Evolutionary conservation across 805 yeast species (phyloP).

Genomic region (Wickerhamiella australiensis): DNA sequence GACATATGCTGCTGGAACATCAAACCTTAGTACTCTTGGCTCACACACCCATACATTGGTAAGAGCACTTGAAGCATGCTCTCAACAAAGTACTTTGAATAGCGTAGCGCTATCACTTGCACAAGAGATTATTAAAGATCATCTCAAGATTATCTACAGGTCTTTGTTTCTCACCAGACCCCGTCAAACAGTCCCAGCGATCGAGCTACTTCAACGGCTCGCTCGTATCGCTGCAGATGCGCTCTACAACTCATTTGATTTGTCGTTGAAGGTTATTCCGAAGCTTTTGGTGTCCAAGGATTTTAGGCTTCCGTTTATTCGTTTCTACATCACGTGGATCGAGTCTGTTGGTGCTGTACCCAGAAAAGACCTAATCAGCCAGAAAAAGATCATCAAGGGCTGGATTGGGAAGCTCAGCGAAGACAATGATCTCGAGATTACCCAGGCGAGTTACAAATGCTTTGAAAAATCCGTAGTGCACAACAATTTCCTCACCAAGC

Average conservation of each 20-base stretch:
- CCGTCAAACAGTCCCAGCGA: slow-evolving; percentile 45
- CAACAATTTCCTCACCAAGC: slow-evolving; percentile 51
- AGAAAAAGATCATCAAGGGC: slow-evolving; percentile 46
- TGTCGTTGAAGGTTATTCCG: slow-evolving; percentile 48
- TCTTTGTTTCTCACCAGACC: slow-evolving; percentile 49
- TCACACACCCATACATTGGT: slow-evolving; percentile 18
- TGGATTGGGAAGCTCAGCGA: slow-evolving; percentile 54
- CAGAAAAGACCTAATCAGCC: slow-evolving; percentile 52
- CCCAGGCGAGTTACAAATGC: slow-evolving; percentile 32
- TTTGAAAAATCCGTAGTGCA: slow-evolving; percentile 41
- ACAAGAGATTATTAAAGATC: slow-evolving; percentile 41
- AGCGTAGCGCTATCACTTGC: slow-evolving; percentile 29
- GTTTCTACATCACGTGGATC: slow-evolving; percentile 48
- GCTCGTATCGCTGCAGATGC: slow-evolving; percentile 42
- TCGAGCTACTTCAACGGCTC: slow-evolving; percentile 45
- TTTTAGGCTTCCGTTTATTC: slow-evolving; percentile 50
- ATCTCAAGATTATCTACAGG: slow-evolving; percentile 55
- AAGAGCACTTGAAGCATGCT: slow-evolving; percentile 12
- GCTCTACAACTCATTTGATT: slow-evolving; percentile 55
- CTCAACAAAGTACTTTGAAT: neutral
- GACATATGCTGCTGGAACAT: slow-evolving; percentile 21
- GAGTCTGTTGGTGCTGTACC: slow-evolving; percentile 39
- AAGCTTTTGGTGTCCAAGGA: slow-evolving; percentile 43
- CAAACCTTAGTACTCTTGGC: slow-evolving; percentile 18
- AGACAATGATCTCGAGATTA: slow-evolving; percentile 37